Evolutionary conservation across 352 stramenopile species (phyloP).

Genomic region (Aphanomyces invadans): DNA sequence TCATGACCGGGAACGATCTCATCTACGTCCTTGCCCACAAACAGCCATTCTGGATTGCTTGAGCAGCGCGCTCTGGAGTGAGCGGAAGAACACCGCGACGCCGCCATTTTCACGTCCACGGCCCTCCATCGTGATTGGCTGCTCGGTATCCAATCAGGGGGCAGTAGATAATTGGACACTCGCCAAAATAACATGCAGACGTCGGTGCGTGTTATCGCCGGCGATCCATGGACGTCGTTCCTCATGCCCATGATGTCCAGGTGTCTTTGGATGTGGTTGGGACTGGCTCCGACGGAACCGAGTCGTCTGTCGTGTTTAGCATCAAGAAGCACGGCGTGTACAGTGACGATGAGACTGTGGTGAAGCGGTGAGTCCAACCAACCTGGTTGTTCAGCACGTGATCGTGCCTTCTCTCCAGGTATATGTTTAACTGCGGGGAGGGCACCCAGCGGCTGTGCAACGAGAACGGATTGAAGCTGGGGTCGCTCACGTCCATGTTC

Average conservation of each 20-base stretch:
- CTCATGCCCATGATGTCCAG: too few species aligned
- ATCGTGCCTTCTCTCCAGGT: constrained; percentile 38
- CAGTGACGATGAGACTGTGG: constrained; percentile 41
- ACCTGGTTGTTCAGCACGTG: background rate
- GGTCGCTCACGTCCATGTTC: constrained; percentile 56
- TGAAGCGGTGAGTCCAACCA: background rate
- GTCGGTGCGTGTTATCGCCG: background rate
- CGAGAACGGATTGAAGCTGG: constrained; percentile 64
- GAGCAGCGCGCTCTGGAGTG: constrained; percentile 10
- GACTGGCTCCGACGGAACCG: constrained; percentile 53
- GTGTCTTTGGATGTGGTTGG: constrained; percentile 38
- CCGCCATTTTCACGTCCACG: too few species aligned
- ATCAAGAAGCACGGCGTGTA: constrained; percentile 58
- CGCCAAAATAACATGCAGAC: background rate
- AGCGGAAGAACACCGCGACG: too few species aligned
- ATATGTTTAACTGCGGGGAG: constrained; percentile 69
- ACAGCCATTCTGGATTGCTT: constrained; percentile 56
- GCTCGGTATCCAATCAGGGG: background rate
- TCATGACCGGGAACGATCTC: constrained; percentile 71
- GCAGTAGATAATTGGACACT: too few species aligned
- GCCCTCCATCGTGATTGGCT: background rate
- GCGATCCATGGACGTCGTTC: too few species aligned
- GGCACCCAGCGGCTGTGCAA: constrained; percentile 56
- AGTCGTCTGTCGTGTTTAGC: constrained; percentile 56
- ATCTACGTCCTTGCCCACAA: constrained; percentile 79